These are phyloP conservation scores for Eutrema heterophyllum DNA, from an alignment of 345 rosid genomes.

Conservation along the genomic window DNA sequence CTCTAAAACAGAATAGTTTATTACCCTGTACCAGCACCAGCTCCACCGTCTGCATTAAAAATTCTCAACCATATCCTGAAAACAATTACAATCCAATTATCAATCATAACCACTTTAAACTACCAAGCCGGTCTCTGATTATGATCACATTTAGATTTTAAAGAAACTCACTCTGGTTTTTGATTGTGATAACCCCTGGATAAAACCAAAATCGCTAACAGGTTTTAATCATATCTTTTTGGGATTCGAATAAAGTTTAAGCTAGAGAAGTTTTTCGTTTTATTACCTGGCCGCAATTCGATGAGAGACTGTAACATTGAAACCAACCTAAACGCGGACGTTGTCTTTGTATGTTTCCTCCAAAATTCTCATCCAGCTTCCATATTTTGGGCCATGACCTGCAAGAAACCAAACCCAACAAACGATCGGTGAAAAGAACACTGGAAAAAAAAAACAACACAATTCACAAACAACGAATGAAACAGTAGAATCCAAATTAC, in stretches of 20 bases:
- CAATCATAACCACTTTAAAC: background rate
- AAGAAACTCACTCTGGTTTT: conserved; percentile 70
- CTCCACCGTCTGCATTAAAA: conserved; percentile 64
- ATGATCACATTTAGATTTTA: background rate
- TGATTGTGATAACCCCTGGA: no score
- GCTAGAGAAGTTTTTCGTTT: background rate
- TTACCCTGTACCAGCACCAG: conserved; percentile 86
- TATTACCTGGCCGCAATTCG: conserved; percentile 90
- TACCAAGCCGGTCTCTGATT: background rate
- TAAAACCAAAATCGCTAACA: no score
- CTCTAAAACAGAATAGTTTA: background rate
- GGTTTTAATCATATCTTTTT: no score
- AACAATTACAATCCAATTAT: background rate
- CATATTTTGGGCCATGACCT: conserved; percentile 84
- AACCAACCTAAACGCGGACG: conserved; percentile 97
- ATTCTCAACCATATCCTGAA: conserved; percentile 83
- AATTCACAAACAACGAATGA: no score
- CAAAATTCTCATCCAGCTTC: conserved; percentile 81
- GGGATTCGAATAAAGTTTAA: no score
- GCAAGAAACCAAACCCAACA: conserved; percentile 20
- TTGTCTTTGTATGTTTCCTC: conserved; percentile 65
- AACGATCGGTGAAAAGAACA: no score
- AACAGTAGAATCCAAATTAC: no score
- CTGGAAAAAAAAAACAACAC: no score
- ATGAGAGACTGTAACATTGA: conserved; percentile 86